Evolutionary conservation across 805 yeast genomes (phyloP), one percentile per base, ranked within the genome.

Genomic region (baker's yeast (Saccharomyces cerevisiae)): DNA sequence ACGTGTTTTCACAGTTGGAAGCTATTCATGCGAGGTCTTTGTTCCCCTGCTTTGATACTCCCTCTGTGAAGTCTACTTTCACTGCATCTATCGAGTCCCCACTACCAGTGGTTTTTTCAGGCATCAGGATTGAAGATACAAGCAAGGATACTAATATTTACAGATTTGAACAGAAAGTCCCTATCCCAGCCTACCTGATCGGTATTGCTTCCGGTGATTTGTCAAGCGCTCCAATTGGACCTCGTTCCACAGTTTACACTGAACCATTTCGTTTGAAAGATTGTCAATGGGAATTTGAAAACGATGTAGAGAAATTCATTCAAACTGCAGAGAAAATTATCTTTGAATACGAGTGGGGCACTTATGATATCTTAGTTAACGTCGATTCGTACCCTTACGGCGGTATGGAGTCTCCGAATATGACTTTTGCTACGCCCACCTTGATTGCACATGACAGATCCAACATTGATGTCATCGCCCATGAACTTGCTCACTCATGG

Each of bases 331-430:
- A 90, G 69, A 73, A 77, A 27, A 62, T 68, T 47, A 84, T 88
- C 17, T 88, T 84, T 64, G 79, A 82, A 1, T 90, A 90, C 70
- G 94, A 88, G 64, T 90, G 96, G 96, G 78, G 80, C 54, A 83
- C 82, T 41, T 90, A 85, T 68, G 91, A 89, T 65, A 86, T 89
- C 30, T 75, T 90, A 46, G 83, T 90, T 31, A 79, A 89, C 59
- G 96, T 96, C 2, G 79, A 84, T 53, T 80, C 82, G 2, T 81
- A 80, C 71, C 95, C 96, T 2, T 90, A 87, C 64, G 96, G 96
- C 58, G 97, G 97, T 53, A 90, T 90, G 96, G 96, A 90, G 72
- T 88, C 89, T 65, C 96, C 96, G 56, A 89, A 89, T 65, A 82
- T 89, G 69, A 89, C 96, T 0, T 89, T 89, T 71, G 91, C 90